Conservation (phyloP, 345 rosid genomes). For the Citrus cavaleriei region DNA sequence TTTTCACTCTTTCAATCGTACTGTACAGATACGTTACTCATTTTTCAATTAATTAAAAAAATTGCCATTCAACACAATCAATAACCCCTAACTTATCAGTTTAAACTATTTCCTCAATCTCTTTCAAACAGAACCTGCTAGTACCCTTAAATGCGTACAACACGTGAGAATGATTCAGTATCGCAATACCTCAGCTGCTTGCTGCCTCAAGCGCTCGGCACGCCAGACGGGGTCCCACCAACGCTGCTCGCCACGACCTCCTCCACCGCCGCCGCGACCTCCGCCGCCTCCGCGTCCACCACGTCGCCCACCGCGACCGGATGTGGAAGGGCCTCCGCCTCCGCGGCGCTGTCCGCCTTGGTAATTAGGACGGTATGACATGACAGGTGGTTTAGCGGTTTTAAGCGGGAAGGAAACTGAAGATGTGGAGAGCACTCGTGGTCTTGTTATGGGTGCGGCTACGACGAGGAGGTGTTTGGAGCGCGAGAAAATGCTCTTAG, state of each 20-base stretch:
- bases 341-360: conserved; percentile 46
- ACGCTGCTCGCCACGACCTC: conserved; percentile 89
- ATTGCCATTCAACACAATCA: neutral
- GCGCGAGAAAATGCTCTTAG: neutral
- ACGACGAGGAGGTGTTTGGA: neutral
- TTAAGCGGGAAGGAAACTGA: conserved; percentile 12
- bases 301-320: conserved; percentile 37
- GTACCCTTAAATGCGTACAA: neutral
- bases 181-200: conserved; percentile 57
- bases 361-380: conserved; percentile 65
- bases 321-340: conserved; percentile 41
- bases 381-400: conserved; percentile 13
- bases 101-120: neutral
- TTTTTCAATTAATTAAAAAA: no score
- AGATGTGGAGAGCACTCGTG: conserved; percentile 12
- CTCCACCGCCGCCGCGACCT: conserved; percentile 33
- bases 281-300: conserved; percentile 42
- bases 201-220: conserved; percentile 81
- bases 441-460: neutral
- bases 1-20: no score
- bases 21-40: no score
- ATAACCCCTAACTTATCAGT: neutral
- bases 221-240: conserved; percentile 99
- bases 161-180: neutral
- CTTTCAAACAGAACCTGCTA: neutral